These are phyloP conservation scores for Tripterygium wilfordii DNA, from an alignment of 177 flowering plant genomes.

Conservation along the genomic window DNA sequence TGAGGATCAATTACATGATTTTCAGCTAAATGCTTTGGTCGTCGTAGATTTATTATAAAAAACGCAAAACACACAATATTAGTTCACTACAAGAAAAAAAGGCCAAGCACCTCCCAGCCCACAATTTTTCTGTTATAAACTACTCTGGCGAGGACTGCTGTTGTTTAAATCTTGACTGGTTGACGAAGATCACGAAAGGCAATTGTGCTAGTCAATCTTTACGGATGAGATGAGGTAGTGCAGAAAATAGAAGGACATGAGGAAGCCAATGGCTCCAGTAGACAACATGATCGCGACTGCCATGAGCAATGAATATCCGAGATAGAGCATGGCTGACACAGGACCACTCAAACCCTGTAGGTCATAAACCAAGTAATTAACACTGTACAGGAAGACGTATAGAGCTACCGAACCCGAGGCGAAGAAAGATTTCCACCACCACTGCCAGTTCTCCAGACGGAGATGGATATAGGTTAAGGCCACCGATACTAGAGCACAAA, in stretches of 20 bases:
- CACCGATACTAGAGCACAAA: conserved; percentile 76
- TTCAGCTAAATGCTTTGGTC: too few species aligned
- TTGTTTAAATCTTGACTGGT: conserved; percentile 7
- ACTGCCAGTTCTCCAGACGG: too few species aligned
- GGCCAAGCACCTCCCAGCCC: too few species aligned
- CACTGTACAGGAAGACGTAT: conserved; percentile 63
- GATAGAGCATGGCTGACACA: conserved; percentile 60
- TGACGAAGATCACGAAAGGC: conserved; percentile 1
- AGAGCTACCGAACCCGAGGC: conserved; percentile 74
- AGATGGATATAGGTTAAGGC: too few species aligned
- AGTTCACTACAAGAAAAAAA: too few species aligned
- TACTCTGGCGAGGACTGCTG: not conserved
- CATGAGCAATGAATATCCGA: conserved; percentile 68
- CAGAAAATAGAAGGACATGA: conserved; percentile 64
- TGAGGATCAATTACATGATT: too few species aligned
- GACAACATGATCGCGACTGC: conserved; percentile 65
- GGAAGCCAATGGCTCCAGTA: conserved; percentile 71
- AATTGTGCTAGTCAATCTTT: conserved; percentile 49
- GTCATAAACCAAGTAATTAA: conserved; percentile 64
- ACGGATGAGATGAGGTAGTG: conserved; percentile 80
- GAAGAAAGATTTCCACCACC: conserved; percentile 89
- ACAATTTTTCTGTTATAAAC: too few species aligned
- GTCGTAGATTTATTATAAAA: too few species aligned
- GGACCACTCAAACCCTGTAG: conserved; percentile 71
- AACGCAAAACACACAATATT: too few species aligned